phyloP scores from a whole-genome alignment of 2,329 filamentous ascomycete species.

The Hymenoscyphus fructigenus region DNA sequence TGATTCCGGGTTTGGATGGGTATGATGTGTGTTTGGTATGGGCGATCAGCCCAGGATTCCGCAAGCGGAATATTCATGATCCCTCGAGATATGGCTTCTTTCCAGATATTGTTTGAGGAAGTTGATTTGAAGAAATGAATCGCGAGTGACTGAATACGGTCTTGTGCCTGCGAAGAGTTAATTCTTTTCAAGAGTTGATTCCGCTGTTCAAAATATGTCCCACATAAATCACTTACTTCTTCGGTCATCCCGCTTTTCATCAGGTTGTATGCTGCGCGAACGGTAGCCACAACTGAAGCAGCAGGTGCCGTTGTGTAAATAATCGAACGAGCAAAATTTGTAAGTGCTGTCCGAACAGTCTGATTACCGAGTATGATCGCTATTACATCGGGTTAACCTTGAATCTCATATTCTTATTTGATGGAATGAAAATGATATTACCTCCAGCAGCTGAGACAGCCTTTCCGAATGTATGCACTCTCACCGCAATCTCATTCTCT shows the following conservation, averaged over 20 bases:
- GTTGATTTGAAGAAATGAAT: background rate
- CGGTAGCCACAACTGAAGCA: slow-evolving; percentile 39
- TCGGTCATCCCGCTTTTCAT: slow-evolving; percentile 10
- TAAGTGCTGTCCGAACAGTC: background rate
- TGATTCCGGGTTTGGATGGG: background rate
- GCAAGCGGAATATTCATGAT: background rate
- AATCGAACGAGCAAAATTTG: slow-evolving; percentile 31
- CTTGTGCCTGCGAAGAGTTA: background rate
- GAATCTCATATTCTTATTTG: background rate
- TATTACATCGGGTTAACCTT: background rate
- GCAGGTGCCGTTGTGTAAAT: slow-evolving; percentile 42
- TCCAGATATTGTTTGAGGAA: background rate
- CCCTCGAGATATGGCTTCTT: background rate
- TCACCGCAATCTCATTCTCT: slow-evolving; percentile 48
- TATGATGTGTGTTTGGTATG: slow-evolving; percentile 4
- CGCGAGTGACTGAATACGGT: background rate
- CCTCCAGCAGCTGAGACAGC: slow-evolving; percentile 42
- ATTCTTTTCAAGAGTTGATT: background rate
- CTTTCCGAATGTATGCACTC: slow-evolving; percentile 52
- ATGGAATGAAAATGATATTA: slow-evolving; percentile 26
- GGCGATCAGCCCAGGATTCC: background rate
- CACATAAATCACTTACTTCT: background rate
- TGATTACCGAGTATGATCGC: slow-evolving; percentile 2
- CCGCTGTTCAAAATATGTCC: background rate
- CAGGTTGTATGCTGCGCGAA: slow-evolving; percentile 34